Conservation (phyloP, 148 eudicot genomes). For the Rhododendron williamsianum region DNA sequence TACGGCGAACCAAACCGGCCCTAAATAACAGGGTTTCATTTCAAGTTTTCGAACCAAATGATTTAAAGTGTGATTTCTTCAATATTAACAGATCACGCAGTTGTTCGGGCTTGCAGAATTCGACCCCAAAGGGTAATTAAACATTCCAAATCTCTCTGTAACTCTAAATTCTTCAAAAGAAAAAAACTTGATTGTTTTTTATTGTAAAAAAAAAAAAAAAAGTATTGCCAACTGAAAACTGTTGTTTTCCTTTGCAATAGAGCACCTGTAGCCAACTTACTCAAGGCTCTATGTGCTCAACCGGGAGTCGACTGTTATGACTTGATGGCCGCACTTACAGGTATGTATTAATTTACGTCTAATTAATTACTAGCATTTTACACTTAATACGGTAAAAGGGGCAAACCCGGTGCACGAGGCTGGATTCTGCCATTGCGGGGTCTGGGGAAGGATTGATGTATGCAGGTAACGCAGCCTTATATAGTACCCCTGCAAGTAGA, state of each 20-base stretch:
- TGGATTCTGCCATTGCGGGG: too few species aligned
- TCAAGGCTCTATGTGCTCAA: conserved; percentile 40
- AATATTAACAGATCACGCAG: conserved; percentile 29
- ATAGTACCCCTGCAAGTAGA: too few species aligned
- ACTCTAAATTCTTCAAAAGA: not conserved
- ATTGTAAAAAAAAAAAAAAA: not conserved
- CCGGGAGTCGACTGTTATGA: conserved; percentile 55
- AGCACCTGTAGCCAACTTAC: conserved; percentile 23
- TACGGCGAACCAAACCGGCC: not conserved
- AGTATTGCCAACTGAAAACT: not conserved
- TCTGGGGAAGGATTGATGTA: too few species aligned
- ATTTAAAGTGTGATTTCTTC: not conserved
- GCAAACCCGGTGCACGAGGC: too few species aligned
- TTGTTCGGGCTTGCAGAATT: conserved; percentile 56
- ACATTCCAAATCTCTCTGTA: not conserved
- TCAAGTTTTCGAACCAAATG: not conserved
- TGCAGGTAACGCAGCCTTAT: too few species aligned
- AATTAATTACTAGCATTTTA: too few species aligned
- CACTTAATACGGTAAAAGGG: too few species aligned
- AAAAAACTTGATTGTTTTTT: not conserved
- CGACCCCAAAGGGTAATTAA: conserved; percentile 61
- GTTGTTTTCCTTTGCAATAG: conserved; percentile 15
- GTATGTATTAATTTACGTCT: conserved; percentile 12
- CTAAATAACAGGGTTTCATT: not conserved
- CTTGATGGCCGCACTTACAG: conserved; percentile 42